Base-by-base conservation (phyloP, 1,139 yeast species). In the Hemisphaericaspora xylanilytica region DNA sequence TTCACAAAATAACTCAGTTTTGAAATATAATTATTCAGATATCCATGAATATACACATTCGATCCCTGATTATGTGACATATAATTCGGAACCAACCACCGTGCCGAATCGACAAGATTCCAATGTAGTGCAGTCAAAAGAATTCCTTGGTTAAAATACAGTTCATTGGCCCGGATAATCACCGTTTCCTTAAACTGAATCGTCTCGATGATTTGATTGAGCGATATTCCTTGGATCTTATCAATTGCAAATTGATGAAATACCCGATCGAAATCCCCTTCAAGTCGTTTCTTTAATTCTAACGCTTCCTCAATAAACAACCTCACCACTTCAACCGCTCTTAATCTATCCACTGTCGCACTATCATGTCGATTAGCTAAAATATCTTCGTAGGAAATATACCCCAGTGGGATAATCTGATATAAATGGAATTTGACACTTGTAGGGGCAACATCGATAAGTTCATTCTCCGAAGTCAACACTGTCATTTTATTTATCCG, bases 401-500 rank as follows among this genome's bases (percentile, higher is more conserved):
- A 57, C 0, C 48, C 55, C 2, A 49, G 32, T 18, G 57, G 53
- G 2, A 67, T 27, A 0, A 65, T 60, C 28, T 52, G 49, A 41
- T 51, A 52, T 13, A 59, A 44, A 32, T 65, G 71, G 33, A 64
- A 52, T 3, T 56, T 55, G 7, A 67, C 45, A 35, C 57, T 45
- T 11, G 49, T 49, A 3, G 71, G 55, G 14, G 58, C 40, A 0
- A 69, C 61, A 5, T 50, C 40, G 3, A 49, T 45, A 3, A 67
- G 41, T 17, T 56, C 59, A 42, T 69, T 69, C n/a, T 55, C 51
- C 5, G 48, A 35, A n/a, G 66, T 59, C 28, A 71, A 50, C 1
- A 70, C 65, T 14, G 55, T 32, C 24, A 64, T 30, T 37, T 64
- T 64, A 47, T 67, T 68, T 39, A 57, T 59, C 40, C 49, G 52